A percentile compares a stretch with the other conserved stretches of the same genome.
These are phyloP conservation scores for Penicillium crustosum DNA, from an alignment of 2,329 filamentous ascomycete species.

Conservation along the genomic window DNA sequence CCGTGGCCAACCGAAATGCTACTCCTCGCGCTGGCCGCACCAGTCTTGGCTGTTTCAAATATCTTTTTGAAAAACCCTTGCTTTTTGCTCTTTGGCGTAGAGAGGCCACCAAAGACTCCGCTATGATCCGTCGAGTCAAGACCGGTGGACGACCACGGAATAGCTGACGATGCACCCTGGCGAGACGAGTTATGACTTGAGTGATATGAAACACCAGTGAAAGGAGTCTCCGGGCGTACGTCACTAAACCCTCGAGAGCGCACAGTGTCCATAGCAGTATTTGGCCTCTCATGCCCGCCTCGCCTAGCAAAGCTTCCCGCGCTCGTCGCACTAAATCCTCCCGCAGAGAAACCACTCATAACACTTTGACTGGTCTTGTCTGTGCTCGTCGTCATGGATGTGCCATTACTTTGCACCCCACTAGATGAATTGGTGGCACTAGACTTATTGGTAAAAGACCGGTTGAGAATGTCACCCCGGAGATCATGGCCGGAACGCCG, in stretches of 20 bases:
- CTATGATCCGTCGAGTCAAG: slow-evolving; percentile 60
- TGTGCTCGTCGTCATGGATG: slow-evolving; percentile 66
- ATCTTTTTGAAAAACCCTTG: slow-evolving; percentile 95
- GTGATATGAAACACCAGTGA: slow-evolving; percentile 84
- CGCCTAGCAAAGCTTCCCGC: slow-evolving; percentile 87
- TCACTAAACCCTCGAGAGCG: slow-evolving; percentile 42
- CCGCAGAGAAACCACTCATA: slow-evolving; percentile 91
- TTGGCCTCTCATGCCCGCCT: slow-evolving; percentile 43
- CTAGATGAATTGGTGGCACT: slow-evolving; percentile 76
- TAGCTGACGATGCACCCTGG: slow-evolving; percentile 61
- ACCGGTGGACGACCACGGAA: slow-evolving; percentile 54
- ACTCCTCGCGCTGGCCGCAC: slow-evolving; percentile 82
- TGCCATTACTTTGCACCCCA: slow-evolving; percentile 66
- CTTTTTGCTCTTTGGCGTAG: slow-evolving; percentile 73
- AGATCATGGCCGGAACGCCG: slow-evolving; percentile 69
- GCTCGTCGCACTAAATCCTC: slow-evolving; percentile 90
- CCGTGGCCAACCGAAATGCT: slow-evolving; percentile 67
- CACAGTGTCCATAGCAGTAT: slow-evolving; percentile 44
- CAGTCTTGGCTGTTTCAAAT: slow-evolving; percentile 88
- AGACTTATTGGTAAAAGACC: slow-evolving; percentile 87
- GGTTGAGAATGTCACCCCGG: slow-evolving; percentile 65
- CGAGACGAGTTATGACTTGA: slow-evolving; percentile 72
- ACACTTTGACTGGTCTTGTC: slow-evolving; percentile 79
- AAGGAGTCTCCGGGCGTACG: slow-evolving; percentile 52
- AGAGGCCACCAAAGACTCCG: slow-evolving; percentile 74